Evolutionary conservation across 352 stramenopile genomes (phyloP), one percentile per base, ranked within the genome.

Genomic region (Globisporangium splendens): DNA sequence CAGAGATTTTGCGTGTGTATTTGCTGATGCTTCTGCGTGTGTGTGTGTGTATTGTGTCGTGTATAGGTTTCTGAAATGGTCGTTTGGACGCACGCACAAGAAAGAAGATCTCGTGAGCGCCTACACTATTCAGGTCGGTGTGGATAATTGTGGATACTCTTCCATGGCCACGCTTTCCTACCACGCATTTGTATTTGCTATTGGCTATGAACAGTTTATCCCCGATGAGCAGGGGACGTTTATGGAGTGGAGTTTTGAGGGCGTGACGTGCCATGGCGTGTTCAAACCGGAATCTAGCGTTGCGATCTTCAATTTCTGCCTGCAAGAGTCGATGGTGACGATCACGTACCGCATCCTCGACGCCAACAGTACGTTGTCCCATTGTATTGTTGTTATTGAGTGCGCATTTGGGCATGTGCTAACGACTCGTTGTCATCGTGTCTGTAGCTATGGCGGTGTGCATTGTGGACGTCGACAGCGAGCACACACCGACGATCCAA

Each of bases 191-290:
- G 28, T 4, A 35, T 35, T 35, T 4, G 28, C 28, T 35, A 35
- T 35, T 35, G 28, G 28, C 10, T 35, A 10, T 35, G 28, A 10
- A 8, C 56, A 92, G 83, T 93, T 93, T 58, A 90, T 93, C 52
- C 80, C 83, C 6, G 77, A 89, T 42, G 77, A 87, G 20, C 73
- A 89, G 28, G 77, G 83, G 8, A 93, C 76, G 38, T 93, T 89
- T 56, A 91, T 93, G 78, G 83, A 93, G 65, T 93, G 83, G 83
- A 91, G 79, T 57, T 93, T 93, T 48, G 83, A 93, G 59, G 83
- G 83, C 54, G 83, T 90, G 50, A 93, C 77, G 38, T 93, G 83
- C 59, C 83, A 93, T 50, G 83, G 83, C 43, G 72, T 93, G 39
- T 93, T 91, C 72, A 93, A 89, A 55, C 80, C 79, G 14, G 79